A percentile compares a stretch with the other conserved stretches of the same genome.
Conservation (phyloP, 345 rosid species). For the Eucalyptus camaldulensis region DNA sequence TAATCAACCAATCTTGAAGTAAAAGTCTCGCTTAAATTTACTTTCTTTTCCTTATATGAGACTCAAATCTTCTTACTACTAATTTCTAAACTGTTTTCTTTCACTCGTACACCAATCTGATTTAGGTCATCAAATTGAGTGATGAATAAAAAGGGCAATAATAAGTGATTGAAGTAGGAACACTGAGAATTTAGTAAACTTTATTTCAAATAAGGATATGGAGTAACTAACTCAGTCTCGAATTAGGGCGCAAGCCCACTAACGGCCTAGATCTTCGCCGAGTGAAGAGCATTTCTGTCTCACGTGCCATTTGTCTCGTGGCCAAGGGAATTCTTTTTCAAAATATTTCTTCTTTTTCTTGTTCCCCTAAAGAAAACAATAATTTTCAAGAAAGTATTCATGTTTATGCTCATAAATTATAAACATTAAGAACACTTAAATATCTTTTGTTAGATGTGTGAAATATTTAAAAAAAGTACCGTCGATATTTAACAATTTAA, state of each 20-base stretch:
- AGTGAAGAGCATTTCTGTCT: background rate
- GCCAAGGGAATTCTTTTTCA: no score
- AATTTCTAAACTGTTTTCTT: background rate
- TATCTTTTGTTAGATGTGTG: background rate
- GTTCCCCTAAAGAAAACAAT: background rate
- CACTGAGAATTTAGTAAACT: background rate
- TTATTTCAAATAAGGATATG: background rate
- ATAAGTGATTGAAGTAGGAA: background rate
- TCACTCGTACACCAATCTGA: background rate
- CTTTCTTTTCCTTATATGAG: rapidly evolving
- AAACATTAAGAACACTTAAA: background rate
- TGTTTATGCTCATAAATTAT: background rate
- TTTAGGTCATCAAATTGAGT: background rate
- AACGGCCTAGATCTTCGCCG: rapidly evolving
- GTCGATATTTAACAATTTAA: background rate
- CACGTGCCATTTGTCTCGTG: background rate
- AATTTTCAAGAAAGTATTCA: no score
- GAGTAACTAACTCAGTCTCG: background rate
- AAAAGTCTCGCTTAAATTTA: background rate
- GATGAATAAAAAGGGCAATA: background rate
- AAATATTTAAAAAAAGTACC: background rate
- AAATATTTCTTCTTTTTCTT: background rate
- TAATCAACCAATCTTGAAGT: background rate
- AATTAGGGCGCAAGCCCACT: background rate
- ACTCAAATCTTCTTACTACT: no score